Percentiles rank a stretch among this genome's conserved stretches.
Conservation (phyloP, 2,329 filamentous ascomycete genomes). For the Claviceps capensis region DNA sequence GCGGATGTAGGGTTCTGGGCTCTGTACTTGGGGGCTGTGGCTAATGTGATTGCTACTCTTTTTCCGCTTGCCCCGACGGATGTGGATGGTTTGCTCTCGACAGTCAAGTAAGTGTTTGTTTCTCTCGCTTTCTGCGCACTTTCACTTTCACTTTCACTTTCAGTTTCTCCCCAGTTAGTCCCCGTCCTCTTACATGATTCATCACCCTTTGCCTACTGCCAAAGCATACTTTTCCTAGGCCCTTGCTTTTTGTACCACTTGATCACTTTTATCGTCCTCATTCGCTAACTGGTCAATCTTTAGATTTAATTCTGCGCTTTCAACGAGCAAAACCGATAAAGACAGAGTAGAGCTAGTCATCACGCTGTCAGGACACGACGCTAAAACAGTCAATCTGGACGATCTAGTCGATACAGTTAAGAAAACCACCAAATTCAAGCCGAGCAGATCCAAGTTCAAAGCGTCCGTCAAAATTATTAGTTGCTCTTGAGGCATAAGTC, state of each 20-base stretch:
- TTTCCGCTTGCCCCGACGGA: constrained; percentile 27
- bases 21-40: constrained; percentile 36
- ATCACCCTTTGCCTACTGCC: too few species aligned
- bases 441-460: constrained; percentile 18
- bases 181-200: too few species aligned
- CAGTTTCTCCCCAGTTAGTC: background rate
- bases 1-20: constrained; percentile 36
- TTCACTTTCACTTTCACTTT: background rate
- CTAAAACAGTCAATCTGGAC: constrained; percentile 18
- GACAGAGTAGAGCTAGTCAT: constrained; percentile 24
- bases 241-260: background rate
- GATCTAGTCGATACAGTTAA: constrained; percentile 22
- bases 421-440: constrained; percentile 19
- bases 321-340: constrained; percentile 16
- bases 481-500: constrained; percentile 9
- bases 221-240: too few species aligned
- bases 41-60: constrained; percentile 28
- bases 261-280: too few species aligned
- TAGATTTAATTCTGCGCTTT: constrained; percentile 3
- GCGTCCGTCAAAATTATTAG: constrained; percentile 17
- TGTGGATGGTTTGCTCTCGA: constrained; percentile 19
- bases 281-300: background rate
- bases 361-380: constrained; percentile 16
- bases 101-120: constrained; percentile 22
- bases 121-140: background rate